Percentiles rank a stretch among this genome's conserved stretches.
These are phyloP conservation scores for Populus hybrid DNA, from an alignment of 441 rosid species.

Conservation along the genomic window DNA sequence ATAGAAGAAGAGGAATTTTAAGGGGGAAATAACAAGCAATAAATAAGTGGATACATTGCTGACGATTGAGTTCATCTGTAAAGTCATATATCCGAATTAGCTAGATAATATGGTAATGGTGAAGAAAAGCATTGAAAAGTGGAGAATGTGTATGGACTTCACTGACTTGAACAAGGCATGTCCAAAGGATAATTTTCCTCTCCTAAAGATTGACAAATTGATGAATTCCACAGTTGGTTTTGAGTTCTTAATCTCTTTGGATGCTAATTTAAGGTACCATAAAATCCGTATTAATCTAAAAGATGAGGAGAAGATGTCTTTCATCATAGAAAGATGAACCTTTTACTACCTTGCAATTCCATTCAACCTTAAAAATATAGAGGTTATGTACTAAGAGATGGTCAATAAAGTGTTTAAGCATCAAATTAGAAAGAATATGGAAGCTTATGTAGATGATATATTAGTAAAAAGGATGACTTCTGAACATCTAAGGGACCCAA, in stretches of 20 bases:
- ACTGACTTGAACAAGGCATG: not conserved
- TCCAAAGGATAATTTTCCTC: not conserved
- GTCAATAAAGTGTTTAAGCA: too few relatives aligned
- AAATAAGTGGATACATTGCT: too few relatives aligned
- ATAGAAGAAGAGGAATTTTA: too few relatives aligned
- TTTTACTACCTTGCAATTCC: not conserved
- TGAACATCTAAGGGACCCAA: too few relatives aligned
- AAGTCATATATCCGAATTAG: too few relatives aligned
- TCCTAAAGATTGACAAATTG: not conserved
- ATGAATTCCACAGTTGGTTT: not conserved
- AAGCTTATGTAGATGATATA: too few relatives aligned
- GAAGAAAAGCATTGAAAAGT: not conserved
- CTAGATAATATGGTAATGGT: not conserved
- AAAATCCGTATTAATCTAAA: not conserved
- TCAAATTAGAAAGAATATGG: too few relatives aligned
- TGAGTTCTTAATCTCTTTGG: not conserved
- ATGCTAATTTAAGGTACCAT: not conserved
- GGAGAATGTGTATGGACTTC: not conserved
- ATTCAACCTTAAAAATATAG: too few relatives aligned
- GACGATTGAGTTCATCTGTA: too few relatives aligned
- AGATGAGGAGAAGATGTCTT: not conserved
- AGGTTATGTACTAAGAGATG: fast-evolving
- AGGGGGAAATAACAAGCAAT: too few relatives aligned
- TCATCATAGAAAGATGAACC: not conserved
- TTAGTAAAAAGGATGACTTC: too few relatives aligned